Evolutionary conservation across 305 asterid species (phyloP), one percentile per base, ranked within the genome.

Genomic region (Fraxinus platypoda): DNA sequence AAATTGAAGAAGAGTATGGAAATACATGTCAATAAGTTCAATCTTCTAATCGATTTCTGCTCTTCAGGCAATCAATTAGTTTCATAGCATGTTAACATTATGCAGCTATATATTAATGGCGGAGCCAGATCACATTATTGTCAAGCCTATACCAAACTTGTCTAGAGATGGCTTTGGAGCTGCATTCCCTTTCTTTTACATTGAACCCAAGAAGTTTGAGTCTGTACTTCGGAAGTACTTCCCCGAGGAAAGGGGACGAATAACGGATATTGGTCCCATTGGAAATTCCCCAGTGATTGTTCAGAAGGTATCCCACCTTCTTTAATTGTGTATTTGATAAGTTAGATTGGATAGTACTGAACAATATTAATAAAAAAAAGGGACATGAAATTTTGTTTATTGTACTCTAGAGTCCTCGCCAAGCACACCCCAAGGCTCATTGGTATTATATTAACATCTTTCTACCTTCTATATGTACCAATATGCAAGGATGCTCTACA

Each of bases 221-320:
- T 84, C 86, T 6, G 85, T 89, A 31, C 91, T 95, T 19, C 85
- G 97, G 74, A 94, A 88, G 88, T 94, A 89, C 78, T 94, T 88
- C 86, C 98, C 99, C 2, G 86, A 83, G 87, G 93, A 91, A 77
- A 88, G 83, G 6, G 98, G 98, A 66, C 95, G 97, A 30, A 87
- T 95, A 76, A 90, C 92, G 81, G 85, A 90, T 85, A 90, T 95
- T 75, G 97, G 94, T 85, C 98, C 99, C n/a, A 94, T 95, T 74
- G 99, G 99, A 64, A 95, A 94, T 81, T 95, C 99, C 83, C 99
- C 98, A 0, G 98, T 95, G 79, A 95, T 95, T 59, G 93, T 95
- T 30, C 87, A 92, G 72, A 95, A 95, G 98, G 99, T 94, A 87
- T 73, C 73, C n/a, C 75, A 71, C 43, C 52, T 77, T 80, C 33